Conservation (phyloP, 2,329 filamentous ascomycete genomes). For the Claviceps citrina region DNA sequence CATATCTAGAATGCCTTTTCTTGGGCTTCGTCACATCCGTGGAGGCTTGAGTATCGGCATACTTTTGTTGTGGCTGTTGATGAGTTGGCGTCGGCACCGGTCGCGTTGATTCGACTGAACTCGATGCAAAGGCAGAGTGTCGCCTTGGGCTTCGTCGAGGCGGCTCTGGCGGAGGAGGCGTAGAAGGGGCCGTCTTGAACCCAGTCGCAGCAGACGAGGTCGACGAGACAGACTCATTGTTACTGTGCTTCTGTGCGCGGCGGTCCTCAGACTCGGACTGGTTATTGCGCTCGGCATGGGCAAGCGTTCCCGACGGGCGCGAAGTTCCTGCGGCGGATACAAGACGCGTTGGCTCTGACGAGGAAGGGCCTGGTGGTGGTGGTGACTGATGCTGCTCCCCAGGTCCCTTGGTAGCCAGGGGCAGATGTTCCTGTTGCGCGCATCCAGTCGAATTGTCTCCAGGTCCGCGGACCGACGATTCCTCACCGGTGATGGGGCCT, state of each 20-base stretch:
- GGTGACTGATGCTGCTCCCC: not conserved
- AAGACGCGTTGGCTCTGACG: not conserved
- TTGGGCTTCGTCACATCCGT: not conserved
- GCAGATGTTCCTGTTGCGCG: not conserved
- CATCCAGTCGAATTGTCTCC: not conserved
- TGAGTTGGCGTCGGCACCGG: not conserved
- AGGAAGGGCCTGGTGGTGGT: not conserved
- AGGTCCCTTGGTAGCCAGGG: not conserved
- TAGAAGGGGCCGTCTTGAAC: conserved; percentile 9
- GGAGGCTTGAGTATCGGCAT: not conserved
- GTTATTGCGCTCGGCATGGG: not conserved
- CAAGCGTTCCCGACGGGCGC: not conserved
- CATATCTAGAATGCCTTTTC: not conserved
- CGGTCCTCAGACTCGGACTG: not conserved
- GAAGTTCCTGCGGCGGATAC: not conserved
- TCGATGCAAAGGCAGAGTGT: conserved; percentile 10
- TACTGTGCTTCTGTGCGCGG: conserved; percentile 4
- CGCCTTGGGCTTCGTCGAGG: conserved; percentile 16
- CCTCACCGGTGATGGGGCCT: not conserved
- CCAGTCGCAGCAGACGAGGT: conserved; percentile 4
- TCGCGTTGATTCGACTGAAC: conserved; percentile 4
- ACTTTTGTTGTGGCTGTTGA: not conserved
- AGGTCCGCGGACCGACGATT: not conserved
- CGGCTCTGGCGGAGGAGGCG: conserved; percentile 13
- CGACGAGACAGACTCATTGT: conserved; percentile 7